phyloP scores from a whole-genome alignment of 331 rosid species.

The Pyracantha coccinea region DNA sequence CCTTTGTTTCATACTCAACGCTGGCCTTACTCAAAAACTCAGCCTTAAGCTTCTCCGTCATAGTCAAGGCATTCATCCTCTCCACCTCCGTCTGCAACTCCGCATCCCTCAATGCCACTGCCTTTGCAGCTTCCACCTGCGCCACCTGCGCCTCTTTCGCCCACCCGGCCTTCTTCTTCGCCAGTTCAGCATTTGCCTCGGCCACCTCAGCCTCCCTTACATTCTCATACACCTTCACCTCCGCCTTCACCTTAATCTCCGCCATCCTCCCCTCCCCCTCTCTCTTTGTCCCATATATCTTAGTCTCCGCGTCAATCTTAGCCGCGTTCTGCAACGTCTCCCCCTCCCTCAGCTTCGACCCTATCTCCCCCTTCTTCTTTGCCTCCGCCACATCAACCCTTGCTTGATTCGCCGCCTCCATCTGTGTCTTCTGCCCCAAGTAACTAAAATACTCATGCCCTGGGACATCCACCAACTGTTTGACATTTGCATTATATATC shows the following conservation, averaged over 20 bases:
- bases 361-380: slow-evolving; percentile 48
- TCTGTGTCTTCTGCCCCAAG: slow-evolving; percentile 62
- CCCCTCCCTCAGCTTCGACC: slow-evolving; percentile 42
- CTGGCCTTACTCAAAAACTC: not conserved
- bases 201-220: slow-evolving; percentile 34
- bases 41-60: slow-evolving; percentile 22
- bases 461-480: slow-evolving; percentile 48
- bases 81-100: slow-evolving; percentile 49
- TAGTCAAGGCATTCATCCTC: slow-evolving; percentile 46
- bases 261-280: slow-evolving; percentile 38
- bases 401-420: slow-evolving; percentile 60
- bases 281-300: slow-evolving; percentile 31
- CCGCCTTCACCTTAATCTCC: slow-evolving; percentile 31
- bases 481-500: slow-evolving; percentile 64
- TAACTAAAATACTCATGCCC: slow-evolving; percentile 64
- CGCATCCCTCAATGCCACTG: slow-evolving; percentile 36
- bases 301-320: slow-evolving; percentile 49
- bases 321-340: slow-evolving; percentile 53
- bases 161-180: slow-evolving; percentile 41
- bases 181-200: slow-evolving; percentile 37
- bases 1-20: not conserved
- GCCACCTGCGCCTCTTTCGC: slow-evolving; percentile 33
- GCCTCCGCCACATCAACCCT: slow-evolving; percentile 57
- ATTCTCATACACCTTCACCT: slow-evolving; percentile 18
- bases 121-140: slow-evolving; percentile 46